Evolutionary conservation across 306 rosid species (phyloP), one percentile per base, ranked within the genome.

Genomic region (Cicer bijugum): DNA sequence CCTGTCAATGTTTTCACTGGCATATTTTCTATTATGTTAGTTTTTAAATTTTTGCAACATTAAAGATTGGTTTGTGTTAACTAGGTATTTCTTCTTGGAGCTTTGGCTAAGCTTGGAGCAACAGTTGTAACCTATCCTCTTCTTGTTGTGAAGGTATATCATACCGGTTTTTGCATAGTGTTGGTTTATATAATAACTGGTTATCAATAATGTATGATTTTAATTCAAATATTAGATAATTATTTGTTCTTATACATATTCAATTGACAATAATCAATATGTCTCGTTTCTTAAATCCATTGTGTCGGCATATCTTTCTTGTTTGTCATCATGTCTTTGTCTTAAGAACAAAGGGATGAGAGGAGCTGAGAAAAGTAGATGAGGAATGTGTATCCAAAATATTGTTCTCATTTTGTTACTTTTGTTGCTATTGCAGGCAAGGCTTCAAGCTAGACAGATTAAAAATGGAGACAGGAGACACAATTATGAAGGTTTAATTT

Each of bases 51-150:
- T 48, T 60, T 37, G 35, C 35, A n/a, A 58, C 47, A 14, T 59
- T 75, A 67, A 50, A 45, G 39, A 70, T 73, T 87, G 75, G 60
- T 75, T 67, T 55, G 11, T 74, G 77, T 76, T 75, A 60, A 51
- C 51, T 84, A 94, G 99, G 75, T 90, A 60, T 94, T 94, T 89
- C 81, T 91, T 75, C 95, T 91, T 60, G 97, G 98, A 61, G 98
- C 98, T 39, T 65, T 94, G 57, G 98, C 98, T 39, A 94, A 94
- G 84, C 92, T 94, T 60, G 98, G 99, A 77, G 99, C 99, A 65
- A 94, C 99, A 11, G 86, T 89, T 50, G 86, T 94, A 61, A 94
- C 96, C 2, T 94, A 94, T 87, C 99, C 99, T 70, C 89, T 94
- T 52, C 78, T 94, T 62, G 99, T 94, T 72, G 91, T 94, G 43